Conservation (phyloP, 768 basidiomycete species). For the Lyophyllum shimeji region DNA sequence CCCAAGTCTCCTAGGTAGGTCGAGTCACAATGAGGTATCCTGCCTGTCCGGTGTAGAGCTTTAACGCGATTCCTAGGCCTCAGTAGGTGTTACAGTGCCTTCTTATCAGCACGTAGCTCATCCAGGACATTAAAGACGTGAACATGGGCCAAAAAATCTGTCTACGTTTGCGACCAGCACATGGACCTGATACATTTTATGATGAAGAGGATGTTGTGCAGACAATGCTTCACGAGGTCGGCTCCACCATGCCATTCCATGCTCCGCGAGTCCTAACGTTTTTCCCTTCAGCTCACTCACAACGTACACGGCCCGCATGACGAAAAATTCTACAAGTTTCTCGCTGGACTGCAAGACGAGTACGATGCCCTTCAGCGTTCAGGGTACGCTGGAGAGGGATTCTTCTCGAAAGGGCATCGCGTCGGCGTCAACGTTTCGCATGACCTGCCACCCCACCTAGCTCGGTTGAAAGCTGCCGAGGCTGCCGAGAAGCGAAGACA, state of each 20-base stretch:
- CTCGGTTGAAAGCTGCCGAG: constrained; percentile 65
- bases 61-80: constrained; percentile 26
- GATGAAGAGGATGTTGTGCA: constrained; percentile 74
- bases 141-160: constrained; percentile 83
- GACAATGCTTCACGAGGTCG: constrained; percentile 90
- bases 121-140: constrained; percentile 47
- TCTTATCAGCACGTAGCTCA: background rate
- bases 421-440: constrained; percentile 71
- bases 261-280: background rate
- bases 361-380: constrained; percentile 74
- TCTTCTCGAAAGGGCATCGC: constrained; percentile 71
- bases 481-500: constrained; percentile 76
- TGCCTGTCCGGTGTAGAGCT: constrained; percentile 10
- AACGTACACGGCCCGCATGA: constrained; percentile 91
- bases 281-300: constrained; percentile 67
- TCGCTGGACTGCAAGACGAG: constrained; percentile 78
- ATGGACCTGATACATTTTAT: constrained; percentile 66
- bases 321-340: constrained; percentile 75
- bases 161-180: constrained; percentile 74
- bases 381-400: constrained; percentile 91
- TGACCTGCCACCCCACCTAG: constrained; percentile 64
- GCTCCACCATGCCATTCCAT: background rate
- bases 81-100: constrained; percentile 26
- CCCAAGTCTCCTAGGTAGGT: constrained; percentile 69
- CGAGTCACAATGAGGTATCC: background rate